Conservation (phyloP, 108 stramenopile genomes). For the Pseudonitzschia pungens region DNA sequence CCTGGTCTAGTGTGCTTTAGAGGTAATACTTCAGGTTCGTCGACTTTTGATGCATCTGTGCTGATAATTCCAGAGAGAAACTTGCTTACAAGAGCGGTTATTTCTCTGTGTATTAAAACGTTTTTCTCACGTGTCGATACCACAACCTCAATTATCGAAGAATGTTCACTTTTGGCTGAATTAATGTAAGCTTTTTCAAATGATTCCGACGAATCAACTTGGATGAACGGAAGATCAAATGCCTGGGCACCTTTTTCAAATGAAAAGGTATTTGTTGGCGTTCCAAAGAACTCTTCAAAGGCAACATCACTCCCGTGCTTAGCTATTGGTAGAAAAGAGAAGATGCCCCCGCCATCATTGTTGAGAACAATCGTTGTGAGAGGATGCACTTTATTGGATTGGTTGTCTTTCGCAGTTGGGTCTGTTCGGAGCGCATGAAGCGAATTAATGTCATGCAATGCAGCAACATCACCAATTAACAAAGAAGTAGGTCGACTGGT, state of each 20-base stretch:
- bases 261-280: constrained; percentile 79
- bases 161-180: constrained; percentile 22
- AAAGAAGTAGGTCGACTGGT: constrained; percentile 62
- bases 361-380: constrained; percentile 81
- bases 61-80: constrained; percentile 25
- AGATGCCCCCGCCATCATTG: constrained; percentile 94
- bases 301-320: constrained; percentile 80
- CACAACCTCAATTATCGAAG: constrained; percentile 59
- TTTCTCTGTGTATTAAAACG: constrained; percentile 63
- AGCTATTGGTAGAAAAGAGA: constrained; percentile 94
- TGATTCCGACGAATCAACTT: constrained; percentile 35
- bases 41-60: not conserved
- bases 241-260: constrained; percentile 62
- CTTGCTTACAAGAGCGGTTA: constrained; percentile 39
- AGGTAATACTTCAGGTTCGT: not conserved
- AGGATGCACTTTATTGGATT: constrained; percentile 39
- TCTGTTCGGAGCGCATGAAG: constrained; percentile 60
- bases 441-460: constrained; percentile 88
- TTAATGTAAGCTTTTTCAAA: constrained; percentile 45
- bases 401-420: constrained; percentile 18
- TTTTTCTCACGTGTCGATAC: constrained; percentile 61
- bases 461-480: constrained; percentile 86
- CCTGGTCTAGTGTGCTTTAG: constrained; percentile 3
- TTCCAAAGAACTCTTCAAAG: constrained; percentile 90
- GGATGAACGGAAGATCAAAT: constrained; percentile 56